Base-by-base conservation (phyloP, 2,329 filamentous ascomycete species). In the Byssothecium circinans region DNA sequence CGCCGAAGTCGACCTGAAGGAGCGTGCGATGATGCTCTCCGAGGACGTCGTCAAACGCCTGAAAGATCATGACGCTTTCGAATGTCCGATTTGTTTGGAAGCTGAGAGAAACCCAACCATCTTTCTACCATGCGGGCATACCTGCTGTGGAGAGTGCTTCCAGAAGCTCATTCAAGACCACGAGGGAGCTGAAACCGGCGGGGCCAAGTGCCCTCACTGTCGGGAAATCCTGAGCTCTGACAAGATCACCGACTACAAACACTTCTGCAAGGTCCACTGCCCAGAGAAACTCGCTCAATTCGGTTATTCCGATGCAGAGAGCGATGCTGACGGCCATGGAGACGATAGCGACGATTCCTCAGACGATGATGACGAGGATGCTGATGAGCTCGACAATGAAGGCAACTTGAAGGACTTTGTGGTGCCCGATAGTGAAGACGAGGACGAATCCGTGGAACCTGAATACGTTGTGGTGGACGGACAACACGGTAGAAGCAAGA, bases 41-140 rank as follows among this genome's bases (percentile, higher is more conserved):
- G 57, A 69, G 0, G 75, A 81, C 2, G 87, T 89, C 11, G 77
- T 95, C 15, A 63, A 75, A n/a, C 82, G 89, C 6, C 79, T 94
- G 63, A 87, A 76, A 53, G 72, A 75, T 11, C 71, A 75, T 5
- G 77, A 83, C 1, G 80, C 64, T 2, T 89, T 92, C 41, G 86
- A 91, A 64, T 95, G 91, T 61, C 88, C 88, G 0, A 84, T 94
- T 17, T 96, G 91, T 67, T 85, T 88, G 49, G 91, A 96, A 60
- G 84, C 78, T 2, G 82, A 86, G 6, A 77, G 81, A 12, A 91
- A 91, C 52, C 88, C 89, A 0, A 81, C 81, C 2, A 88, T 95
- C 53, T 86, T 91, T 67, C 78, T 89, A 42, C 89, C 89, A 1
- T 96, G 91, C 62, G 91, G 91, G 2, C 91, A 96, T 62, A 83